These are phyloP conservation scores for Passalora sequoiae DNA, from an alignment of 2,329 filamentous ascomycete species.

Conservation along the genomic window DNA sequence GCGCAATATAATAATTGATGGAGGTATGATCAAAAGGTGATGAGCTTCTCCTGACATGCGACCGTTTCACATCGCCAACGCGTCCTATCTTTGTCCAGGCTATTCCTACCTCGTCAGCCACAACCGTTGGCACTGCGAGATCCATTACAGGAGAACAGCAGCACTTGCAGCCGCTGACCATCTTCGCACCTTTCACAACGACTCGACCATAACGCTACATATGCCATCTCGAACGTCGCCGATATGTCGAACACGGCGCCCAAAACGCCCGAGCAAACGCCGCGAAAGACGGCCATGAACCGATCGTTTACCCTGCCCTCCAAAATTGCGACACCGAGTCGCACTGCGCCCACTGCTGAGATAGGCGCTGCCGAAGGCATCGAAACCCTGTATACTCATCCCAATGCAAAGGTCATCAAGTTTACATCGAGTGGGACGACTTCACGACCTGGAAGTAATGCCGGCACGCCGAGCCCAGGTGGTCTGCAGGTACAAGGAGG, in stretches of 20 bases:
- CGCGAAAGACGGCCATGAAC: constrained; percentile 28
- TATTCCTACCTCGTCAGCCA: too few relatives aligned
- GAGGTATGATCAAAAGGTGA: too few relatives aligned
- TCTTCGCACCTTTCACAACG: background rate
- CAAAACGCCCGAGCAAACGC: constrained; percentile 26
- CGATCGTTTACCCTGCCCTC: constrained; percentile 48
- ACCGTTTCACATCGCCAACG: too few relatives aligned
- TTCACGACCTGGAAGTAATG: constrained; percentile 27
- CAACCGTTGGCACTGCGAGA: background rate
- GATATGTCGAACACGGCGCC: constrained; percentile 25
- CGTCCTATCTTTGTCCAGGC: too few relatives aligned
- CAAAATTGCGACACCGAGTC: constrained; percentile 32
- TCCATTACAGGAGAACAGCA: background rate
- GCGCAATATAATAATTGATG: too few relatives aligned
- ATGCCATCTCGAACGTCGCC: constrained; percentile 6
- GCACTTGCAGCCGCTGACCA: constrained; percentile 1
- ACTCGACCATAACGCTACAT: background rate
- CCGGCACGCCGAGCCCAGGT: constrained; percentile 18
- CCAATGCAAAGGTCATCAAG: constrained; percentile 65
- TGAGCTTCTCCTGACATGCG: too few relatives aligned
- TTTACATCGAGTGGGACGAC: constrained; percentile 47
- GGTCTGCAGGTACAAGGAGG: constrained; percentile 42
- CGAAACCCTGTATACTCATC: constrained; percentile 70
- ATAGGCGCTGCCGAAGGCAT: constrained; percentile 44
- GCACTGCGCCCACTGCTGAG: constrained; percentile 29